These are phyloP conservation scores for Mycosarcoma mackinlayi DNA, from an alignment of 1,284 basidiomycete genomes.

Conservation along the genomic window DNA sequence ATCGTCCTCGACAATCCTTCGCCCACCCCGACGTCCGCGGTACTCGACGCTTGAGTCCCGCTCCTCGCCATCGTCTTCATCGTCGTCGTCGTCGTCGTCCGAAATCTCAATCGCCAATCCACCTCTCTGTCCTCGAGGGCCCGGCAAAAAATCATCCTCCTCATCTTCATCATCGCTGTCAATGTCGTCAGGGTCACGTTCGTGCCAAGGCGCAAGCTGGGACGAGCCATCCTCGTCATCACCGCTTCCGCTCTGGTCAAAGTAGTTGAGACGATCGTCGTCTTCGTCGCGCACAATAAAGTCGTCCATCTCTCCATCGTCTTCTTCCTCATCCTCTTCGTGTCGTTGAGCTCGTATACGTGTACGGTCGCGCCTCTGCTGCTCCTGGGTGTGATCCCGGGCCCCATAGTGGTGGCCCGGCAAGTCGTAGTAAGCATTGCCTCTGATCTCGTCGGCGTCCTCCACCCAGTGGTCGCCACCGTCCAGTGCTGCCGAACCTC, in stretches of 20 bases:
- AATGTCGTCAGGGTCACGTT: neutral
- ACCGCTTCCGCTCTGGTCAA: neutral
- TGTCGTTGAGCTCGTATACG: neutral
- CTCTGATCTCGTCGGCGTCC: neutral
- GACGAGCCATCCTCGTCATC: neutral
- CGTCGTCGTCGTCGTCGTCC: conserved; percentile 26
- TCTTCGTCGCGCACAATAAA: conserved; percentile 33
- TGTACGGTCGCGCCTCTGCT: neutral
- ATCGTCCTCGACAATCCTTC: neutral
- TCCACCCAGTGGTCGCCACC: conserved; percentile 12
- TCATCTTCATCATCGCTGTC: conserved; percentile 5
- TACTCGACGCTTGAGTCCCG: conserved; percentile 34
- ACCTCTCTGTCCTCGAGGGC: conserved; percentile 18
- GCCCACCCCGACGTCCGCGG: conserved; percentile 6
- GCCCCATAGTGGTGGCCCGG: conserved; percentile 11
- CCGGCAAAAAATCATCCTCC: conserved; percentile 41
- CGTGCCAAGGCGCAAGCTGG: neutral
- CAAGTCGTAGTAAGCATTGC: conserved; percentile 6
- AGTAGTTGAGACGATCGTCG: neutral
- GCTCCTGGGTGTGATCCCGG: conserved; percentile 2
- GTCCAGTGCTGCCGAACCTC: conserved; percentile 13
- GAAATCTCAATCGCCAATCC: conserved; percentile 34
- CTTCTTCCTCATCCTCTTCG: conserved; percentile 5
- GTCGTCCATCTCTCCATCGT: conserved; percentile 42
- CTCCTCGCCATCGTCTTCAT: conserved; percentile 3